phyloP scores from a whole-genome alignment of 1,284 basidiomycete genomes.

The Ceratobasidium sp. region DNA sequence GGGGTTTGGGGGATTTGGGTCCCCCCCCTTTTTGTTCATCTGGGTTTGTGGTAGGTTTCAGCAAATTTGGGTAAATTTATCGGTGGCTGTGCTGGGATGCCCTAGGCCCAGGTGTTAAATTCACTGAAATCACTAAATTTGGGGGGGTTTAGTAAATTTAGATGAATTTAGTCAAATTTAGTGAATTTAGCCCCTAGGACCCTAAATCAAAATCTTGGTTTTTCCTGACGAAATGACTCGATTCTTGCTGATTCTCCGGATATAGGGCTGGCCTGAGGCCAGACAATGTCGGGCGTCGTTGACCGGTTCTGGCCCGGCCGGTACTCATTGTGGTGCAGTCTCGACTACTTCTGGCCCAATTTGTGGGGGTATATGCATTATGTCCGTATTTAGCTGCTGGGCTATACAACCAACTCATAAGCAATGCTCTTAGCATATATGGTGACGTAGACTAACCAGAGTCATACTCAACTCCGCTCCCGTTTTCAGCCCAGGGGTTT shows the following conservation, averaged over 20 bases:
- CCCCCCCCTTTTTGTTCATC: no score
- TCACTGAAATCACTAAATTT: no score
- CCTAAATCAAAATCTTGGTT: no score
- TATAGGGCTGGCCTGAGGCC: slow-evolving; percentile 2
- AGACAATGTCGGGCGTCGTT: neutral
- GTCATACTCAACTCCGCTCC: neutral
- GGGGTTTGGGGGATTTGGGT: no score
- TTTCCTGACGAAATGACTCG: no score
- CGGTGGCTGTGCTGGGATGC: no score
- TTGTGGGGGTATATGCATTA: neutral
- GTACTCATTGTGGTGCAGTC: neutral
- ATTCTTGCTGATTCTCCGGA: neutral
- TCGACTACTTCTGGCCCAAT: neutral
- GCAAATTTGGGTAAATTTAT: no score
- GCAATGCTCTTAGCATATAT: neutral
- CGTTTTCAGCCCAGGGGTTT: neutral
- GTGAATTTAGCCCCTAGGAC: no score
- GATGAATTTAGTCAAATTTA: no score
- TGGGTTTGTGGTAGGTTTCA: no score
- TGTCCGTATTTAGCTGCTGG: neutral
- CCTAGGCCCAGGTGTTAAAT: no score
- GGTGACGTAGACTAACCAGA: neutral
- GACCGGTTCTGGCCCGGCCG: neutral
- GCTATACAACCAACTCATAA: neutral
- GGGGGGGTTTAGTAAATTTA: no score